Conservation (phyloP, 1,284 basidiomycete genomes). For the Phenoliferia sp. region DNA sequence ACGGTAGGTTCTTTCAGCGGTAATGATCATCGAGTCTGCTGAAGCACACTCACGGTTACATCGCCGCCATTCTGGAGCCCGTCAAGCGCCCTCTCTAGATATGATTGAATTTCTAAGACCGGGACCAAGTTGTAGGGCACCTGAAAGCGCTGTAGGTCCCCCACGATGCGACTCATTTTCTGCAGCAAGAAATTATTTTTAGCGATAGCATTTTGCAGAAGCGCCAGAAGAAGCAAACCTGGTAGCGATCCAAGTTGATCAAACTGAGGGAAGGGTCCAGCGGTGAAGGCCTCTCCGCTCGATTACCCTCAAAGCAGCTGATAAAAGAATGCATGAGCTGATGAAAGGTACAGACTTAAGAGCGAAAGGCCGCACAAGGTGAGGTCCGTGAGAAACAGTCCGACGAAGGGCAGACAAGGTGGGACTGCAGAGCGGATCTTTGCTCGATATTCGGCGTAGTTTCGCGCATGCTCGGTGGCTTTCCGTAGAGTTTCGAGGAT, state of each 20-base stretch:
- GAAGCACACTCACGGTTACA: constrained; percentile 1
- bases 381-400: constrained; percentile 58
- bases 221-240: constrained; percentile 63
- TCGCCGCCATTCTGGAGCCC: constrained; percentile 25
- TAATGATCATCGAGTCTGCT: background rate
- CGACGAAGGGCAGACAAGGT: constrained; percentile 87
- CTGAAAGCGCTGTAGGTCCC: constrained; percentile 91
- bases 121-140: constrained; percentile 73
- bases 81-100: constrained; percentile 47
- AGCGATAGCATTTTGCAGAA: background rate
- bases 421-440: constrained; percentile 60
- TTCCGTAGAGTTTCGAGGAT: constrained; percentile 76
- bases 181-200: constrained; percentile 36
- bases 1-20: background rate
- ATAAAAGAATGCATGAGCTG: constrained; percentile 47
- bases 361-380: constrained; percentile 51
- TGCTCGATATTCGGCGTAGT: constrained; percentile 87
- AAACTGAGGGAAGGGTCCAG: constrained; percentile 67
- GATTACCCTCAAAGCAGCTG: constrained; percentile 82
- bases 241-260: constrained; percentile 76
- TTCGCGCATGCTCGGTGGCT: constrained; percentile 81
- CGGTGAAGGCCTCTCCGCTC: constrained; percentile 72
- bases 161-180: constrained; percentile 80
- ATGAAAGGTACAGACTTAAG: background rate
- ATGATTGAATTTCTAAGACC: constrained; percentile 76